Base-by-base conservation (phyloP, 495 filamentous ascomycete genomes). In the Lepidopterella palustris region DNA sequence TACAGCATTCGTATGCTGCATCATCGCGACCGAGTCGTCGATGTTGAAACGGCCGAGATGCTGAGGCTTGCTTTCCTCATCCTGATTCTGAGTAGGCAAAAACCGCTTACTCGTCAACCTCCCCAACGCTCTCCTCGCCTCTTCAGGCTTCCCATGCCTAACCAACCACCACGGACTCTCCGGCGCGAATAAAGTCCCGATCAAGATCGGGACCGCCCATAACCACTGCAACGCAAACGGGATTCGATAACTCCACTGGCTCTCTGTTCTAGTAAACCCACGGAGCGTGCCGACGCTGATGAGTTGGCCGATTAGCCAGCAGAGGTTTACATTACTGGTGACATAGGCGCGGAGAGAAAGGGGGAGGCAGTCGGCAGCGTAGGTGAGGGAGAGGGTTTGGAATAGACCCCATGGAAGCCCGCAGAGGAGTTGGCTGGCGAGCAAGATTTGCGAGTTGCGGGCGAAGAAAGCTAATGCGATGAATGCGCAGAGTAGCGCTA, bases 131-230 rank as follows among this genome's bases (percentile, higher is more conserved):
- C 75, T 72, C 68, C 88, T 89, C 4, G 89, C 89, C 32, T 87
- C 80, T 11, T 86, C 81, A 15, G 81, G 76, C 28, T 78, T 79
- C 4, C 85, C 87, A 64, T 80, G 85, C 8, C 88, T 81, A 50
- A 92, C 86, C 20, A 90, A 79, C 88, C 88, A 92, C 87, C 86
- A 92, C 0, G 89, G 89, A 0, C 80, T 84, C 70, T 93, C 89
- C 3, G 89, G 89, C 0, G 87, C 86, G 23, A 88, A 79, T 51
- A 74, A 77, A 59, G 89, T 76, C 55, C 87, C 80, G 5, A 93
- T 77, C 40, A 66, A 57, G 32, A 66, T 42, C 2, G 88, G 88
- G 4, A 87, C 67, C 0, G 88, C 87, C 87, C 87, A 93, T 80
- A 93, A 87, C 88, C 89, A 93, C 72, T 93, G 89, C 6, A 90